phyloP scores from a whole-genome alignment of 129 eudicot species.

The Flaveria brownii region DNA sequence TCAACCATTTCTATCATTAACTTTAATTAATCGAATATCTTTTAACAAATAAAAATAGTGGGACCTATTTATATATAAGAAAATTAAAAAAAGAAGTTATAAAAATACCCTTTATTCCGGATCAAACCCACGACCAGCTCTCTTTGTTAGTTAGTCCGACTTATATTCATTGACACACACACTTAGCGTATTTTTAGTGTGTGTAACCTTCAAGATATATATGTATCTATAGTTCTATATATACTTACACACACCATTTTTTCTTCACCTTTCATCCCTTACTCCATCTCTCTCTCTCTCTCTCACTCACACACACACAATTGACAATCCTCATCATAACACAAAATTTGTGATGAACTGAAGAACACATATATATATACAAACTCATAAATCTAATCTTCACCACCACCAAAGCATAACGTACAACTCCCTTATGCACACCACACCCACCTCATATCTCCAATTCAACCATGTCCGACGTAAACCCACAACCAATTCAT shows the following conservation, averaged over 20 bases:
- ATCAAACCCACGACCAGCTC: conserved; percentile 33
- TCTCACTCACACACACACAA: no score
- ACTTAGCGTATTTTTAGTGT: conserved; percentile 35
- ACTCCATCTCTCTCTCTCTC: not conserved
- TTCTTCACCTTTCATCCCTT: conserved; percentile 24
- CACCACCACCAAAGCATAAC: conserved; percentile 10
- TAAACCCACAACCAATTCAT: conserved; percentile 18
- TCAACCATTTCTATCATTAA: no score
- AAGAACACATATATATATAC: not conserved
- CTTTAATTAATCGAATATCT: no score
- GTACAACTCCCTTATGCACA: conserved; percentile 21
- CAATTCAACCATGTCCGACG: conserved; percentile 23
- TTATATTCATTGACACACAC: conserved; percentile 25
- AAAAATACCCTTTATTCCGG: not conserved
- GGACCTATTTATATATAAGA: no score
- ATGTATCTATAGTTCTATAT: not conserved
- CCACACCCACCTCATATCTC: no score
- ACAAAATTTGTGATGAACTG: conserved; percentile 9
- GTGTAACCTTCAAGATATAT: conserved; percentile 17
- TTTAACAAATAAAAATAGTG: no score
- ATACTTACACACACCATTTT: conserved; percentile 14
- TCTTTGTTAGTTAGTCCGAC: conserved; percentile 33
- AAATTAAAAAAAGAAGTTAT: no score
- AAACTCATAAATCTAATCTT: not conserved
- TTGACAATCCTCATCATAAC: not conserved